A percentile compares a stretch with the other conserved stretches of the same genome.
phyloP scores from a whole-genome alignment of 108 stramenopile genomes.

The Nitzschia sp. region DNA sequence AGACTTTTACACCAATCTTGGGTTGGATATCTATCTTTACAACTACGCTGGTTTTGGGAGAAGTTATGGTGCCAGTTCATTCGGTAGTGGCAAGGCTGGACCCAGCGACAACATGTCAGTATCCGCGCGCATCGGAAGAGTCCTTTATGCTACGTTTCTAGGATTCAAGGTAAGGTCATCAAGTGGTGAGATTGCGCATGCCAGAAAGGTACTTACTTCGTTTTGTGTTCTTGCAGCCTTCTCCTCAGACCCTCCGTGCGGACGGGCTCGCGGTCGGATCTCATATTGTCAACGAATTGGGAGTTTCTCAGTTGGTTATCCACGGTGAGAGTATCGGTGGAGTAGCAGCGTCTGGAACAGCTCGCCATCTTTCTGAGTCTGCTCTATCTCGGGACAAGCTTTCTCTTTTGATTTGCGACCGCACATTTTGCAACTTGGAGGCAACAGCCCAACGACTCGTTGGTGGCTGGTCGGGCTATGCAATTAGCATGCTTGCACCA shows the following conservation, averaged over 20 bases:
- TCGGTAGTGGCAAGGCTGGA: conserved; percentile 15
- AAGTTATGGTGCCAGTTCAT: conserved; percentile 51
- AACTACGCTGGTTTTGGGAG: conserved; percentile 89
- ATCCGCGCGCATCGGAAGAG: conserved; percentile 47
- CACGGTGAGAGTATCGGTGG: conserved; percentile 90
- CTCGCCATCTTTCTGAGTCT: conserved; percentile 39
- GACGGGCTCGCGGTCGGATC: conserved; percentile 67
- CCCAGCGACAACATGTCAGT: conserved; percentile 36
- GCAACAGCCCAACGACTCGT: conserved; percentile 81
- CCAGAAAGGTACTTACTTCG: background rate
- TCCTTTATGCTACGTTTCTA: conserved; percentile 47
- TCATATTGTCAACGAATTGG: conserved; percentile 56
- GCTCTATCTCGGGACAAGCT: conserved; percentile 25
- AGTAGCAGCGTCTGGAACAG: conserved; percentile 80
- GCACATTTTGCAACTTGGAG: conserved; percentile 86
- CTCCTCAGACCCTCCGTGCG: conserved; percentile 67
- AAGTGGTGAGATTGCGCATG: background rate
- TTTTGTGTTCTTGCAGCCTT: conserved; percentile 35
- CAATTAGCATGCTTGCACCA: conserved; percentile 72
- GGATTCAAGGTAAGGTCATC: conserved; percentile 33
- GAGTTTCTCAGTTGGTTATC: conserved; percentile 60
- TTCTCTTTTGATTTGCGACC: conserved; percentile 76
- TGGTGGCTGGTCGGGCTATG: conserved; percentile 79
- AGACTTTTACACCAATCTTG: conserved; percentile 70
- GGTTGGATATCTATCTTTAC: conserved; percentile 82